Evolutionary conservation across 2,329 filamentous ascomycete genomes (phyloP).

Genomic region (Mycosphaerella arachidis): DNA sequence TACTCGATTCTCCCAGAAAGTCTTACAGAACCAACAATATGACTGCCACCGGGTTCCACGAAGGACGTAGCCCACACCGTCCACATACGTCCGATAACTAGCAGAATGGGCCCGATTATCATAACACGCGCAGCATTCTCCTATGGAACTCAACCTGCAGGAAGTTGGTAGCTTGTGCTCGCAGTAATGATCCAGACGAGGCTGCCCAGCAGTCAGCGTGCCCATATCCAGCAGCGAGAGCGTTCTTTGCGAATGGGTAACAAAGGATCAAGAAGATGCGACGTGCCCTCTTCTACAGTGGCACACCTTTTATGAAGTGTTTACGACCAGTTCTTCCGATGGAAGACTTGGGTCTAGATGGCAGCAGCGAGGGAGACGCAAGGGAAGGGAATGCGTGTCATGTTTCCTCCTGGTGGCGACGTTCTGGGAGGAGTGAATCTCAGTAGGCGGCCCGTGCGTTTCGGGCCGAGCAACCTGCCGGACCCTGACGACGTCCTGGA

Average conservation of each 20-base stretch:
- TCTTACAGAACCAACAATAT: slow-evolving; percentile 51
- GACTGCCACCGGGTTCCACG: slow-evolving; percentile 47
- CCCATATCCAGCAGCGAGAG: slow-evolving; percentile 16
- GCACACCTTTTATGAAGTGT: no score
- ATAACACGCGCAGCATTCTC: slow-evolving; percentile 31
- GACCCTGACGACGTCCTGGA: not conserved
- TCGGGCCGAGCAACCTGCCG: not conserved
- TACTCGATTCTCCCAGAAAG: slow-evolving; percentile 48
- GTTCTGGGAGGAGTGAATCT: no score
- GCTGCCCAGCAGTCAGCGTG: slow-evolving; percentile 28
- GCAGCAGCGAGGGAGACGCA: no score
- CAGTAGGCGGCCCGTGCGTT: not conserved
- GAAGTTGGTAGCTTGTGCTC: slow-evolving; percentile 32
- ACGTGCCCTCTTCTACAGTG: no score
- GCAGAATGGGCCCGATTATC: slow-evolving; percentile 37
- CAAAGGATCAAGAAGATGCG: no score
- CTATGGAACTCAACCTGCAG: slow-evolving; percentile 29
- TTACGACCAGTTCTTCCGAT: no score
- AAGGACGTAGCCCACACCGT: slow-evolving; percentile 48
- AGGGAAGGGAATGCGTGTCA: no score
- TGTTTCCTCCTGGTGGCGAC: not conserved
- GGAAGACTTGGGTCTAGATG: no score
- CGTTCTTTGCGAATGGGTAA: no score
- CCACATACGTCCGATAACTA: slow-evolving; percentile 46
- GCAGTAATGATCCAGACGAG: slow-evolving; percentile 27